Evolutionary conservation across 148 eudicot genomes (phyloP).

Genomic region (Fagopyrum tataricum): DNA sequence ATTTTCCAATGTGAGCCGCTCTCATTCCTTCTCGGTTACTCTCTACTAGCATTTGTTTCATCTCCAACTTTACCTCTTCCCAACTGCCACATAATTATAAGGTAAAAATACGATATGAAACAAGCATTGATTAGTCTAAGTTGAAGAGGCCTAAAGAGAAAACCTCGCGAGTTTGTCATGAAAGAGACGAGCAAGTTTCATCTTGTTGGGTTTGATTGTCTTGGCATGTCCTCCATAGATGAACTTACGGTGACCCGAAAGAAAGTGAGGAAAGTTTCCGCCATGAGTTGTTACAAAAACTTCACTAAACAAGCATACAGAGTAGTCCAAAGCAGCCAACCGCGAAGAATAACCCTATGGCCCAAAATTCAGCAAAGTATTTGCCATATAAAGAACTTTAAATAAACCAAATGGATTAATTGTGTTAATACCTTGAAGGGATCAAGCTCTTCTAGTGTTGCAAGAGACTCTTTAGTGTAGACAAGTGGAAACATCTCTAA

Average conservation of each 20-base stretch:
- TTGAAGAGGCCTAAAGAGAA: not conserved
- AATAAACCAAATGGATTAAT: not conserved
- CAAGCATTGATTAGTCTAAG: not conserved
- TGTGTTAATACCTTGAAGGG: slow-evolving; percentile 39
- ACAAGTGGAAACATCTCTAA: slow-evolving; percentile 79
- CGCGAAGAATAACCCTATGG: slow-evolving; percentile 72
- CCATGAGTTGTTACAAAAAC: slow-evolving; percentile 91
- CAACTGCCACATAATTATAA: slow-evolving; percentile 41
- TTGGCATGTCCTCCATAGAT: slow-evolving; percentile 78
- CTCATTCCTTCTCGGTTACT: slow-evolving; percentile 74
- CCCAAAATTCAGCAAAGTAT: not conserved
- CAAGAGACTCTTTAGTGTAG: slow-evolving; percentile 67
- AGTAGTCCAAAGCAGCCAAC: slow-evolving; percentile 82
- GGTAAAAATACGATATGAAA: not conserved
- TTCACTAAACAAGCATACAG: slow-evolving; percentile 71
- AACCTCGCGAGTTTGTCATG: slow-evolving; percentile 63
- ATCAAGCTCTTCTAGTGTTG: slow-evolving; percentile 60
- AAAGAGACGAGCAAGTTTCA: slow-evolving; percentile 53
- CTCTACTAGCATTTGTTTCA: slow-evolving; percentile 62
- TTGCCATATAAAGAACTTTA: not conserved
- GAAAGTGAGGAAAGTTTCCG: slow-evolving; percentile 89
- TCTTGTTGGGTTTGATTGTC: slow-evolving; percentile 76
- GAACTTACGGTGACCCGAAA: slow-evolving; percentile 77
- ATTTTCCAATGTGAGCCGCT: slow-evolving; percentile 49
- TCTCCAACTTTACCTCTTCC: slow-evolving; percentile 52